Conservation (phyloP, 2,329 filamentous ascomycete species). For the Ophiostoma novo-ulmi region DNA sequence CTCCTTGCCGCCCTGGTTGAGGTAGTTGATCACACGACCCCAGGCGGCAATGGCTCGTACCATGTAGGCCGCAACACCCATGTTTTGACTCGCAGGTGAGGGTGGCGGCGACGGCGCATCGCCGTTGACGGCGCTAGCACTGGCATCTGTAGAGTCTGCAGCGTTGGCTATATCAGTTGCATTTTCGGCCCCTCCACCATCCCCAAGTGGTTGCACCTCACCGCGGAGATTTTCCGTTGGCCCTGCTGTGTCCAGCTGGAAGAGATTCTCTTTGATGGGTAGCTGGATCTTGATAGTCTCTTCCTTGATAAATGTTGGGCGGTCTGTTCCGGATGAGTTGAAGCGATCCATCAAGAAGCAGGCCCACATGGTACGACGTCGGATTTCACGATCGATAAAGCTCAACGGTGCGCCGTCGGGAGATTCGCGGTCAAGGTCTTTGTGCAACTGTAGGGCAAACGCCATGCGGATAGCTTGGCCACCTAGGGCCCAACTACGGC, state of each 20-base stretch:
- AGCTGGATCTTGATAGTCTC: conserved; percentile 84
- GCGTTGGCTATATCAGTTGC: background rate
- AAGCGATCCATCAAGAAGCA: conserved; percentile 97
- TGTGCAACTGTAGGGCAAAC: conserved; percentile 88
- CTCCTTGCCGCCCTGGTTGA: conserved; percentile 85
- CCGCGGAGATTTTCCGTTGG: conserved; percentile 80
- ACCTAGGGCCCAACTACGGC: conserved; percentile 90
- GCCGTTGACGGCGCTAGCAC: background rate
- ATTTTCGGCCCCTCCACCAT: background rate
- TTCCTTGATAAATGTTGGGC: conserved; percentile 86
- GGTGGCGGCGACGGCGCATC: conserved; percentile 49
- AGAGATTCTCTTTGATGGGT: conserved; percentile 83
- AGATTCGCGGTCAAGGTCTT: conserved; percentile 80
- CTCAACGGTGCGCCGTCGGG: conserved; percentile 63
- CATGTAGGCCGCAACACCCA: conserved; percentile 90
- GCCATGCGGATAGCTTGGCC: conserved; percentile 96
- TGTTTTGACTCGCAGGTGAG: conserved; percentile 67
- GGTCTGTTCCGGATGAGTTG: conserved; percentile 89
- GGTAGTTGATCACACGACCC: conserved; percentile 82
- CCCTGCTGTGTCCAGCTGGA: conserved; percentile 84
- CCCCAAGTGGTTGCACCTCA: conserved; percentile 11
- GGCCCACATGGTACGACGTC: conserved; percentile 93
- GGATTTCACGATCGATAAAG: conserved; percentile 88
- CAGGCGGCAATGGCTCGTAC: conserved; percentile 80
- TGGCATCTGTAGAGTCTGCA: background rate